phyloP scores from a whole-genome alignment of 148 eudicot species.

The Diospyros lotus region DNA sequence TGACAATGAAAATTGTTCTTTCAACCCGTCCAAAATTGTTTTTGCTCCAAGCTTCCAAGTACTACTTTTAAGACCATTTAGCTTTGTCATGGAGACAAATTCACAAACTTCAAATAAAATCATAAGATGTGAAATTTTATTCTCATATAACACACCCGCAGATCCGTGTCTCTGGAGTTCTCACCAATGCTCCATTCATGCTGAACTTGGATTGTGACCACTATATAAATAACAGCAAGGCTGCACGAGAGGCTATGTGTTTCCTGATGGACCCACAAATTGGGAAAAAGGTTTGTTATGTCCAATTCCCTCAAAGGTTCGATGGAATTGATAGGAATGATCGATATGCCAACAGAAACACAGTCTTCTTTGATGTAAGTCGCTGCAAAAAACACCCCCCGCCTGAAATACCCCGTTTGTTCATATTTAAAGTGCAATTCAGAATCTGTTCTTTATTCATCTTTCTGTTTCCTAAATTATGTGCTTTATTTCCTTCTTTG shows the following conservation, averaged over 20 bases:
- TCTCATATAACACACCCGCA: conserved; percentile 25
- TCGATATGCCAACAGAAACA: conserved; percentile 95
- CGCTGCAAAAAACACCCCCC: conserved; percentile 17
- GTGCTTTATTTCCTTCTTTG: neutral
- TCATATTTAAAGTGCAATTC: neutral
- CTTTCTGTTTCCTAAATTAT: neutral
- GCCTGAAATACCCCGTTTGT: conserved; percentile 2
- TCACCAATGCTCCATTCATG: conserved; percentile 99
- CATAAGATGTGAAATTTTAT: neutral
- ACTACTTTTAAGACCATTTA: neutral
- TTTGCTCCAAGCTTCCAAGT: neutral
- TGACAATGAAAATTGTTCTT: neutral
- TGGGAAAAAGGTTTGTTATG: conserved; percentile 93
- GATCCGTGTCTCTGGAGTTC: conserved; percentile 94
- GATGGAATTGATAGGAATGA: conserved; percentile 92
- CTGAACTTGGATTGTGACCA: conserved; percentile 99
- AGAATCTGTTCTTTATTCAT: neutral
- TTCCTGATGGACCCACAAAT: conserved; percentile 95
- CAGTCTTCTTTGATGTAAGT: conserved; percentile 97
- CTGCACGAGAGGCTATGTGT: conserved; percentile 92
- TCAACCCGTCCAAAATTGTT: neutral
- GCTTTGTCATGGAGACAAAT: neutral
- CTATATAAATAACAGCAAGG: conserved; percentile 95
- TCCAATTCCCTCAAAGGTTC: conserved; percentile 93
- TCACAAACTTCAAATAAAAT: neutral